phyloP scores from a whole-genome alignment of 1,284 basidiomycete genomes.

The Somion occarium region DNA sequence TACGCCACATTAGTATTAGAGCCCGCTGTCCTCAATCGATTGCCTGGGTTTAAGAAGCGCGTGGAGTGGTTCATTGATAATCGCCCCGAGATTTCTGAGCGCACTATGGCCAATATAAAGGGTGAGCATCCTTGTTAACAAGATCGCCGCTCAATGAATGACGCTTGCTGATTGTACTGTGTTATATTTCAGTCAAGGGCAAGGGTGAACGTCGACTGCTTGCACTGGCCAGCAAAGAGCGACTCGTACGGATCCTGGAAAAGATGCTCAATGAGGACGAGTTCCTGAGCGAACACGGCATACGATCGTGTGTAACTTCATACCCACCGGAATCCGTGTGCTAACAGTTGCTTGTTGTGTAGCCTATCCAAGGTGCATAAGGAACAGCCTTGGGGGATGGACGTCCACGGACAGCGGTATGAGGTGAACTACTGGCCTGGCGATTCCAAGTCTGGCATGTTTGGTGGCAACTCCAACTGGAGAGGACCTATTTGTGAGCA shows the following conservation, averaged over 20 bases:
- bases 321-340: background rate
- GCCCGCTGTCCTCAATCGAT: conserved; percentile 81
- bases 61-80: conserved; percentile 99
- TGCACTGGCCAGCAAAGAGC: conserved; percentile 89
- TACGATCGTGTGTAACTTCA: conserved; percentile 74
- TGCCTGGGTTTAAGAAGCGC: conserved; percentile 97
- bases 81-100: conserved; percentile 76
- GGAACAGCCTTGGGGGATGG: conserved; percentile 91
- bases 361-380: conserved; percentile 88
- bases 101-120: conserved; percentile 98
- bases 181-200: conserved; percentile 51
- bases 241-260: conserved; percentile 83
- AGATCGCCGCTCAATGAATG: conserved; percentile 2
- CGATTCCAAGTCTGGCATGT: conserved; percentile 96
- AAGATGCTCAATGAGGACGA: conserved; percentile 98
- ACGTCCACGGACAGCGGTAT: conserved; percentile 88
- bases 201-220: conserved; percentile 85
- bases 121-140: conserved; percentile 36
- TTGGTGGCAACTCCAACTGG: conserved; percentile 98
- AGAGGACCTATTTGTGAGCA: conserved; percentile 75
- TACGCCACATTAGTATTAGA: conserved; percentile 95
- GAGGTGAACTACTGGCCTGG: conserved; percentile 98
- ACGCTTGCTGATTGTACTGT: too few relatives aligned
- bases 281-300: conserved; percentile 92
- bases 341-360: conserved; percentile 6